Conservation (phyloP, 257 asterid genomes). For the Linderniella brevidens region DNA sequence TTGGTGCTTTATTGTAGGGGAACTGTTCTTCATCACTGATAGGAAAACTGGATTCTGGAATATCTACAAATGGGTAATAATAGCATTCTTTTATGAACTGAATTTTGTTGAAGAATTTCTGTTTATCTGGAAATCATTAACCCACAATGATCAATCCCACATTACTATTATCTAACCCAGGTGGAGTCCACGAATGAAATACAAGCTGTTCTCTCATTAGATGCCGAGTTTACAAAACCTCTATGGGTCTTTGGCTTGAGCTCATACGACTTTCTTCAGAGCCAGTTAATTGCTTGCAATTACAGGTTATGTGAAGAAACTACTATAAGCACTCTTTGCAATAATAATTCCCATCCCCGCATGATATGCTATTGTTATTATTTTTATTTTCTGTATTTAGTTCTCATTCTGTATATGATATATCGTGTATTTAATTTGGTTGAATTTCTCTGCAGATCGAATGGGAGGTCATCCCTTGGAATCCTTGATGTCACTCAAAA, state of each 20-base stretch:
- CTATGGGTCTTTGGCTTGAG: constrained; percentile 80
- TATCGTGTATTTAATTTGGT: constrained; percentile 7
- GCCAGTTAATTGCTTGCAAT: constrained; percentile 59
- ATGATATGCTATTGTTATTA: not conserved
- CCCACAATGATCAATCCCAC: not conserved
- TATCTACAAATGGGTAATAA: constrained; percentile 74
- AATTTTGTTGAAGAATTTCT: constrained; percentile 1
- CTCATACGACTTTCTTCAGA: constrained; percentile 61
- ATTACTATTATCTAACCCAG: constrained; percentile 14
- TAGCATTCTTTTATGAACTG: constrained; percentile 10
- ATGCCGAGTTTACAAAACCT: constrained; percentile 86
- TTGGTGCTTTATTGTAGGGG: constrained; percentile 42
- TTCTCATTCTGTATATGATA: not conserved
- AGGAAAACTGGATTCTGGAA: constrained; percentile 90
- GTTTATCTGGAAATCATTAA: constrained; percentile 1
- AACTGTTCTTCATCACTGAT: constrained; percentile 79
- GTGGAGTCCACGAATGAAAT: constrained; percentile 72
- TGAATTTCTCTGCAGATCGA: constrained; percentile 42
- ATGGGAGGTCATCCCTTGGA: constrained; percentile 78
- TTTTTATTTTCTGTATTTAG: constrained; percentile 5
- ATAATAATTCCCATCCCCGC: not conserved
- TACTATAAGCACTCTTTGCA: constrained; percentile 4
- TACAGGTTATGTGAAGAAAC: constrained; percentile 43
- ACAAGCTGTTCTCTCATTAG: constrained; percentile 44
- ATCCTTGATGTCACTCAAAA: constrained; percentile 47